A percentile compares a stretch with the other conserved stretches of the same genome.
Conservation (phyloP, 352 stramenopile species). For the Phytophthora citrophthora region DNA sequence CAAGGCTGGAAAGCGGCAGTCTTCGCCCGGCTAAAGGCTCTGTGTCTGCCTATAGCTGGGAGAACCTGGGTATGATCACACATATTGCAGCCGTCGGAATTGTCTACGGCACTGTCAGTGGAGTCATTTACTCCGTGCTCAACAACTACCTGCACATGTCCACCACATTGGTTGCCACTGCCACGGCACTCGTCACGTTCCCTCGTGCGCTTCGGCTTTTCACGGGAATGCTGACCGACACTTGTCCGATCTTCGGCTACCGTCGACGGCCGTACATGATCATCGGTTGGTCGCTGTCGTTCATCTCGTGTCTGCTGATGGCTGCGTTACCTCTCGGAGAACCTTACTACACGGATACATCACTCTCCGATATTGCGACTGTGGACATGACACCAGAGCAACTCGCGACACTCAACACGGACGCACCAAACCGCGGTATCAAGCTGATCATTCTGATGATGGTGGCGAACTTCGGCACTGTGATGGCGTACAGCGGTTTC, state of each 20-base stretch:
- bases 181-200: slow-evolving; percentile 49
- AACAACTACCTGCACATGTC: slow-evolving; percentile 70
- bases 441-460: slow-evolving; percentile 73
- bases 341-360: slow-evolving; percentile 47
- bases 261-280: slow-evolving; percentile 85
- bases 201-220: slow-evolving; percentile 56
- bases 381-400: slow-evolving; percentile 41
- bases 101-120: slow-evolving; percentile 42
- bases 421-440: slow-evolving; percentile 44
- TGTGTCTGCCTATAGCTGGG: slow-evolving; percentile 31
- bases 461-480: slow-evolving; percentile 74
- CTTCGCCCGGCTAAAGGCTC: slow-evolving; percentile 24
- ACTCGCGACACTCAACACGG: slow-evolving; percentile 42
- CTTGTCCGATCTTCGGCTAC: slow-evolving; percentile 75
- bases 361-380: slow-evolving; percentile 28
- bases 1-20: slow-evolving; percentile 17
- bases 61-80: slow-evolving; percentile 50
- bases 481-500: slow-evolving; percentile 72
- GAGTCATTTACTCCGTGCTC: slow-evolving; percentile 58
- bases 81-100: slow-evolving; percentile 53
- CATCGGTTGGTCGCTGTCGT: slow-evolving; percentile 57
- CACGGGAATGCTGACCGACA: slow-evolving; percentile 75
- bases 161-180: slow-evolving; percentile 46
- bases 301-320: slow-evolving; percentile 50
- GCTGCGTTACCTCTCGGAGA: slow-evolving; percentile 46